Evolutionary conservation across 768 basidiomycete species (phyloP).

Genomic region (Asterophora lycoperdoides): DNA sequence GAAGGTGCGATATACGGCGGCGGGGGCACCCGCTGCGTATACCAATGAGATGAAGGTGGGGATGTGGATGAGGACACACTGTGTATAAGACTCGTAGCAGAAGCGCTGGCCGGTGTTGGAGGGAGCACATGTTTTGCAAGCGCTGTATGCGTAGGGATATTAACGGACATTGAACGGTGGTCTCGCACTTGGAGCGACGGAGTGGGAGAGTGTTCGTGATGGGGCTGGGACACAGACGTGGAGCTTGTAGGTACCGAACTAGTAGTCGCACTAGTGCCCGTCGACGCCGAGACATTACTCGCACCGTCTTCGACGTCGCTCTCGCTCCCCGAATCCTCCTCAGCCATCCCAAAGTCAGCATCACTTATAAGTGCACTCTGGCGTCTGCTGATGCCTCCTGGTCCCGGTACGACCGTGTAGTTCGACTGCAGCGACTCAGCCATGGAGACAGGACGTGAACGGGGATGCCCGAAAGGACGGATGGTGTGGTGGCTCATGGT

Average conservation of each 20-base stretch:
- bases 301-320: conserved; percentile 4
- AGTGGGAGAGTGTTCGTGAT: conserved; percentile 33
- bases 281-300: no score
- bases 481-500: conserved; percentile 76
- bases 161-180: conserved; percentile 65
- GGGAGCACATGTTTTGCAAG: conserved; percentile 21
- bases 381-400: conserved; percentile 42
- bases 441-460: conserved; percentile 69
- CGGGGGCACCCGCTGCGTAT: no score
- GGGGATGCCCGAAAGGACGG: conserved; percentile 48
- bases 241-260: no score
- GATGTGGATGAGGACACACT: conserved; percentile 25
- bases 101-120: conserved; percentile 26
- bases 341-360: conserved; percentile 60
- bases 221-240: conserved; percentile 13
- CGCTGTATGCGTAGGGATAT: conserved; percentile 32
- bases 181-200: conserved; percentile 45
- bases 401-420: conserved; percentile 58
- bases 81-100: conserved; percentile 29
- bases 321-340: conserved; percentile 36
- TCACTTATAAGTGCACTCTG: conserved; percentile 66
- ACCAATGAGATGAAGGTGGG: conserved; percentile 10
- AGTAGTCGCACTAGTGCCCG: no score
- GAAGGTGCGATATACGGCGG: no score
- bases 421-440: conserved; percentile 74